Conservation (phyloP, 768 basidiomycete genomes). For the Glaciozyma martinii region DNA sequence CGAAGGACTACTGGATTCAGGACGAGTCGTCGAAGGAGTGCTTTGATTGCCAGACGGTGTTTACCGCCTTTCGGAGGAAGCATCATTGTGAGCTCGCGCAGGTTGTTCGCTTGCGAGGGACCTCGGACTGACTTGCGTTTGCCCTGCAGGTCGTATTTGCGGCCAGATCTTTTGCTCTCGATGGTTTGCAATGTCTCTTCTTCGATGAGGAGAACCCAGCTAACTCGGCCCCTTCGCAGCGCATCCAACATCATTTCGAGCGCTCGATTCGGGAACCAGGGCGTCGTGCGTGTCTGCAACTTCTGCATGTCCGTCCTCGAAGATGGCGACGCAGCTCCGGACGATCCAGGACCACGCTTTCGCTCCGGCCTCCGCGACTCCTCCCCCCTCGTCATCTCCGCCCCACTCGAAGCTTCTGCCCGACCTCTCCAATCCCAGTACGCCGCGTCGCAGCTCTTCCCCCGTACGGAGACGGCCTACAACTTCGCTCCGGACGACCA, state of each 20-base stretch:
- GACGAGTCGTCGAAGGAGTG: conserved; percentile 84
- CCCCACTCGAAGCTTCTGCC: conserved; percentile 49
- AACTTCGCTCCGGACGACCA: background rate
- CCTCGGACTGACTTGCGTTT: background rate
- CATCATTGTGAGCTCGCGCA: conserved; percentile 28
- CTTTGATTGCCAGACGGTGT: conserved; percentile 29
- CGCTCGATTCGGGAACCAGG: conserved; percentile 81
- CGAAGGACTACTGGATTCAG: conserved; percentile 97
- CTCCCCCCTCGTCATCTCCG: conserved; percentile 26
- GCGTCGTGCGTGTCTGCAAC: conserved; percentile 93
- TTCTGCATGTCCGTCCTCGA: conserved; percentile 86
- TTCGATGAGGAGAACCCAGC: too few species aligned
- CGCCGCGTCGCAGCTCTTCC: conserved; percentile 73
- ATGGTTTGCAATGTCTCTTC: conserved; percentile 43
- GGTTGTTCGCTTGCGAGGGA: too few species aligned
- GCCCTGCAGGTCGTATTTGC: conserved; percentile 37
- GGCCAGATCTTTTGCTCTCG: conserved; percentile 97
- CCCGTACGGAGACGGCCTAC: conserved; percentile 26
- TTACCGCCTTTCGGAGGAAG: conserved; percentile 28
- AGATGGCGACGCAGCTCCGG: conserved; percentile 47
- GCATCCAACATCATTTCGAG: conserved; percentile 96
- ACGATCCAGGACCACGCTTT: background rate
- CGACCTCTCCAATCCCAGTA: conserved; percentile 68
- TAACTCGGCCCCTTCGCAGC: conserved; percentile 13
- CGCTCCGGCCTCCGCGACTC: conserved; percentile 37